Conservation (phyloP, 257 asterid species). For the Penstemon newberryi region DNA sequence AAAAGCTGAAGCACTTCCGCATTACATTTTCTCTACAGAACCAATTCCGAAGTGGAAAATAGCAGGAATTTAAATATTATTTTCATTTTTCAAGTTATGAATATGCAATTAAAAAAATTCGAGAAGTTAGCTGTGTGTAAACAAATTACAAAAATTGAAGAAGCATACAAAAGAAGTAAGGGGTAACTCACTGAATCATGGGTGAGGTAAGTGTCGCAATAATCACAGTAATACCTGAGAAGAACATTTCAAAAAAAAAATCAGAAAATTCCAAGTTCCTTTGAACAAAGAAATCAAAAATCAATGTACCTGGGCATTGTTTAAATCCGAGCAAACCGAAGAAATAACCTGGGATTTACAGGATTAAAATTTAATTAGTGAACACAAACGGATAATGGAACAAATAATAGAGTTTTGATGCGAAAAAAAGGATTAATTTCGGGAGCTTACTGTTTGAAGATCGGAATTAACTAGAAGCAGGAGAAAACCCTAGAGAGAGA, state of each 20-base stretch:
- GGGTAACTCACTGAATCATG: constrained; percentile 77
- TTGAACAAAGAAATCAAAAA: background rate
- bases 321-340: background rate
- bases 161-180: background rate
- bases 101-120: background rate
- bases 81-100: background rate
- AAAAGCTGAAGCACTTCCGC: background rate
- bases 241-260: background rate
- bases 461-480: constrained; percentile 15
- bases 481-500: constrained; percentile 36
- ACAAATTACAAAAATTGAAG: background rate
- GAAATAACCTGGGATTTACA: background rate
- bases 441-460: constrained; percentile 8
- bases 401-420: no score
- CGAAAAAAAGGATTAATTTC: no score
- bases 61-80: background rate
- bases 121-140: background rate
- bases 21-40: background rate
- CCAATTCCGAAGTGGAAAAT: background rate
- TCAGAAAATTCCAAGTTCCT: background rate
- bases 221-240: constrained; percentile 87
- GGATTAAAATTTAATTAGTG: no score
- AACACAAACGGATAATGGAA: no score
- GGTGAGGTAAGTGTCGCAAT: constrained; percentile 91
- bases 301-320: constrained; percentile 5